Conservation (phyloP, 208 protist genomes). For the Phytomonas sp. region DNA sequence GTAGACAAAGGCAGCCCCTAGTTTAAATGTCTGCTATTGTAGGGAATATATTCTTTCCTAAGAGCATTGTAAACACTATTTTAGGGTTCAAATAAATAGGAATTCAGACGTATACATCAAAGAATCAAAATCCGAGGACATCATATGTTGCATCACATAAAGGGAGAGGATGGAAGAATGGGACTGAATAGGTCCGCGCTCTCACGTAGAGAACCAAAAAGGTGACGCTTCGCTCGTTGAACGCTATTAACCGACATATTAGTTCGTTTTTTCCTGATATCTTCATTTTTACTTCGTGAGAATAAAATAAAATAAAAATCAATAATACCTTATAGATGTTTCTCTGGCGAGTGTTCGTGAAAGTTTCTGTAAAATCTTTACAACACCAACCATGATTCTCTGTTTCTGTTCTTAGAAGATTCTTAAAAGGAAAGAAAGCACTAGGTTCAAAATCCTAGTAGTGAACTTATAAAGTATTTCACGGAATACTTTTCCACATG, state of each 20-base stretch:
- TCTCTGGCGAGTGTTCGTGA: background rate
- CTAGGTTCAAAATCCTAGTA: background rate
- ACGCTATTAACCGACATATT: background rate
- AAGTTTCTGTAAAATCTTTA: background rate
- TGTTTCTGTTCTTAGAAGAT: background rate
- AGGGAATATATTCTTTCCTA: background rate
- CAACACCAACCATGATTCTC: background rate
- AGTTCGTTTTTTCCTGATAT: background rate
- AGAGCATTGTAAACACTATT: background rate
- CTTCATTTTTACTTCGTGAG: background rate
- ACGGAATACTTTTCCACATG: background rate
- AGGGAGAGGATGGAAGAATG: background rate
- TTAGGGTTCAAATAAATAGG: background rate
- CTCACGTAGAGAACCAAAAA: background rate
- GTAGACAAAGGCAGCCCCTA: background rate
- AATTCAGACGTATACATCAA: background rate
- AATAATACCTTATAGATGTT: background rate
- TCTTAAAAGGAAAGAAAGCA: background rate
- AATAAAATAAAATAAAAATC: no score
- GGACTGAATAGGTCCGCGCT: background rate
- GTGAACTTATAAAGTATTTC: background rate
- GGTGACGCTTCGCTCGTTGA: background rate
- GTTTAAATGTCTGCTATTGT: background rate
- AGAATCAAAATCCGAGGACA: slow-evolving; percentile 5
- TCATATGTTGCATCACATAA: background rate